Evolutionary conservation across 2,329 filamentous ascomycete genomes (phyloP).

Genomic region (Ascochyta viciae-villosae): DNA sequence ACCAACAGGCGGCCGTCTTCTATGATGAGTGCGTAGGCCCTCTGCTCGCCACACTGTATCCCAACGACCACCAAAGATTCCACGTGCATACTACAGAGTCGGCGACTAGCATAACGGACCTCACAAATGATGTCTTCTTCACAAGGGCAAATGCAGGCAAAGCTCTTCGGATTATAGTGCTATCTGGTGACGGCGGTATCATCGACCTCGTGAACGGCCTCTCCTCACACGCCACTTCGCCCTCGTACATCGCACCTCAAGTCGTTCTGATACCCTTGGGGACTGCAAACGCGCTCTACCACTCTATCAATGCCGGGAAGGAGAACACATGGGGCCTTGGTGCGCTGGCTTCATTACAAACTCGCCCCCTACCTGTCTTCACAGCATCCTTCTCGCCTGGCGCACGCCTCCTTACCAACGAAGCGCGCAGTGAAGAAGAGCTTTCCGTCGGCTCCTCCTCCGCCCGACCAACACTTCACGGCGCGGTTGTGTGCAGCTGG

Average conservation of each 20-base stretch:
- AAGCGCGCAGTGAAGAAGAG: constrained; percentile 53
- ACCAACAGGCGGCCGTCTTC: constrained; percentile 49
- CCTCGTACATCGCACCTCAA: constrained; percentile 57
- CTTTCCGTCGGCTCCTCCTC: constrained; percentile 30
- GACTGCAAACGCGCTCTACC: constrained; percentile 58
- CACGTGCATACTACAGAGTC: constrained; percentile 69
- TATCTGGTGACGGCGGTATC: constrained; percentile 88
- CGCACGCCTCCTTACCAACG: constrained; percentile 51
- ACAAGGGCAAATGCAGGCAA: constrained; percentile 57
- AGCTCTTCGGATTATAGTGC: constrained; percentile 67
- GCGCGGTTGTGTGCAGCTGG: constrained; percentile 87
- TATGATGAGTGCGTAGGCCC: constrained; percentile 49
- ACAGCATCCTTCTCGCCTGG: constrained; percentile 54
- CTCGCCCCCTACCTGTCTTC: constrained; percentile 53
- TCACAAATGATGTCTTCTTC: constrained; percentile 62
- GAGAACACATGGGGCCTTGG: constrained; percentile 53
- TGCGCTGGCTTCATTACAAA: constrained; percentile 44
- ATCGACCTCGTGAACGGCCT: constrained; percentile 81
- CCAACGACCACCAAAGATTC: constrained; percentile 50
- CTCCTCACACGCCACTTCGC: constrained; percentile 37
- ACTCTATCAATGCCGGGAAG: constrained; percentile 50
- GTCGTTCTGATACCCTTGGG: constrained; percentile 63
- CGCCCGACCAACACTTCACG: constrained; percentile 58
- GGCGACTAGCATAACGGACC: constrained; percentile 67
- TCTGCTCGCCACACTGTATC: constrained; percentile 53